A percentile compares a stretch with the other conserved stretches of the same genome.
Conservation (phyloP, 192 early-diverging fungal species). For the Coemansia sp. region DNA sequence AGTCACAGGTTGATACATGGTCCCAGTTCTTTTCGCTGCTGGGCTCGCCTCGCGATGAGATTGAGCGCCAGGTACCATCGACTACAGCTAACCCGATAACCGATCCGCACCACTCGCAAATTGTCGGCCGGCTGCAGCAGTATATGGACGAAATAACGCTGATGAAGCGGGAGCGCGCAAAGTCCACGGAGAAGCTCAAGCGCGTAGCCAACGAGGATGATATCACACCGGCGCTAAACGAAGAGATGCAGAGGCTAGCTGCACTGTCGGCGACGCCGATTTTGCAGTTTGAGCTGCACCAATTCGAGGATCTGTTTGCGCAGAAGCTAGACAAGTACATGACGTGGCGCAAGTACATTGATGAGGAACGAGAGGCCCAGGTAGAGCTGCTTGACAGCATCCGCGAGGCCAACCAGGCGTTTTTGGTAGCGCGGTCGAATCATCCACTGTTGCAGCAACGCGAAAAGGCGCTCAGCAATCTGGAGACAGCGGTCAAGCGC, state of each 20-base stretch:
- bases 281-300: conserved; percentile 69
- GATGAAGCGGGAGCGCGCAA: conserved; percentile 60
- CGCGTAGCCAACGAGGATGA: conserved; percentile 72
- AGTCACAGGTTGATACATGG: conserved; percentile 52
- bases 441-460: conserved; percentile 62
- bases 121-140: conserved; percentile 60
- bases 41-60: conserved; percentile 46
- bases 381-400: conserved; percentile 61
- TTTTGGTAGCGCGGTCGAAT: conserved; percentile 62
- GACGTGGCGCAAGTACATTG: conserved; percentile 57
- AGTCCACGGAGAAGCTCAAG: conserved; percentile 67
- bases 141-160: conserved; percentile 58
- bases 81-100: conserved; percentile 59
- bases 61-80: conserved; percentile 60
- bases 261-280: conserved; percentile 58
- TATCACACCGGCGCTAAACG: conserved; percentile 67
- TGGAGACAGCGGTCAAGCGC: conserved; percentile 72
- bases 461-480: conserved; percentile 73
- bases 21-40: conserved; percentile 39
- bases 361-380: conserved; percentile 64
- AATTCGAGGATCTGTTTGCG: conserved; percentile 75
- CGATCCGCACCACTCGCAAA: conserved; percentile 63
- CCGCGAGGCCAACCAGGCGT: conserved; percentile 64
- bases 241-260: conserved; percentile 65
- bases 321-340: conserved; percentile 73